Conservation (phyloP, 2,329 filamentous ascomycete species). For the Epichloe scottii region DNA sequence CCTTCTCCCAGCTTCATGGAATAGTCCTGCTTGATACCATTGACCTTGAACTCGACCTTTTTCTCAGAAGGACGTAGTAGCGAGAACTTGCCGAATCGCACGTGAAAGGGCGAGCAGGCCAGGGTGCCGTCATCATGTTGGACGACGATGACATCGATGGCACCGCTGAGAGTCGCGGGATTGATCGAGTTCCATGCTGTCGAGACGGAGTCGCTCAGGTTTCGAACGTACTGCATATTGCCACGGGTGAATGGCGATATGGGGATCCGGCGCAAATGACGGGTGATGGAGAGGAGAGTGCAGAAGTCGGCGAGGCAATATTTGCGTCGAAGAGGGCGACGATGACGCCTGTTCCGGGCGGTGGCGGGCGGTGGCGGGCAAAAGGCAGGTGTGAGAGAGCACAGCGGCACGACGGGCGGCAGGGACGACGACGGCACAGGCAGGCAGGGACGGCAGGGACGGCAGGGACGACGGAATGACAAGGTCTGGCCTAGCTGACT, state of each 20-base stretch:
- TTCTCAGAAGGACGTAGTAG: slow-evolving; percentile 91
- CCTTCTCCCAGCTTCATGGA: slow-evolving; percentile 98
- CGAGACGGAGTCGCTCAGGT: slow-evolving; percentile 87
- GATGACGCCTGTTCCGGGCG: not conserved
- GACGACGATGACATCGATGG: slow-evolving; percentile 97
- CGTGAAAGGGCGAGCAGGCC: slow-evolving; percentile 92
- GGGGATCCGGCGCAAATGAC: not conserved
- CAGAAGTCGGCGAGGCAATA: not conserved
- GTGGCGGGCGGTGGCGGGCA: no score
- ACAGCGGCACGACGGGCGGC: no score
- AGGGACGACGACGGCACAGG: no score
- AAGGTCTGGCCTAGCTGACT: no score
- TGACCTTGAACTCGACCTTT: slow-evolving; percentile 97
- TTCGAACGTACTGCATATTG: slow-evolving; percentile 94
- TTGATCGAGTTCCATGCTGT: slow-evolving; percentile 99
- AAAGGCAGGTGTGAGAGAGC: no score
- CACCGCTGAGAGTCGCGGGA: slow-evolving; percentile 88
- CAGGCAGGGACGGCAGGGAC: no score
- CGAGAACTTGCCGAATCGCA: slow-evolving; percentile 97
- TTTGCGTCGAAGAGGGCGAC: no score
- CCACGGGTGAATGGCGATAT: slow-evolving; percentile 6
- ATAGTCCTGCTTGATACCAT: slow-evolving; percentile 81
- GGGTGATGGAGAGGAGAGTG: not conserved
- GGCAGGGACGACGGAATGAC: no score
- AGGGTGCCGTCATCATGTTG: slow-evolving; percentile 86